Evolutionary conservation across 2,329 filamentous ascomycete genomes (phyloP).

Genomic region (Dactylonectria macrodidyma): DNA sequence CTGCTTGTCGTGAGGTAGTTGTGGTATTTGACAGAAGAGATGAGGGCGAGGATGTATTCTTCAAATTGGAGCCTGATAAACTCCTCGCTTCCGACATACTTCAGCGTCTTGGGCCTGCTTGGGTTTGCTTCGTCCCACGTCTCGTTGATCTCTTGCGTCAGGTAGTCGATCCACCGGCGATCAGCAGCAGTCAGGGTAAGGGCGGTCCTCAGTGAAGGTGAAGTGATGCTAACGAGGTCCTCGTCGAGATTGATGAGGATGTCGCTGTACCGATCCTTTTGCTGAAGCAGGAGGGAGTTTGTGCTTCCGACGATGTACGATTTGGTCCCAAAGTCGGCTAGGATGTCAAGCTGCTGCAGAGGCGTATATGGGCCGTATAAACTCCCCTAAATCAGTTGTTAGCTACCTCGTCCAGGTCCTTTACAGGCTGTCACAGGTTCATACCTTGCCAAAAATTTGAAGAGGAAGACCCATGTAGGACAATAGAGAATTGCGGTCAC

Average conservation of each 20-base stretch:
- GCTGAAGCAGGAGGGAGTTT: slow-evolving; percentile 92
- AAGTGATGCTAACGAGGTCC: slow-evolving; percentile 86
- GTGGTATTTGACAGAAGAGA: slow-evolving; percentile 92
- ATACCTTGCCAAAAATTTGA: slow-evolving; percentile 92
- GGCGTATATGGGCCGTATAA: slow-evolving; percentile 98
- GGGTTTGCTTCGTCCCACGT: slow-evolving; percentile 97
- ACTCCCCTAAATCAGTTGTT: slow-evolving; percentile 74
- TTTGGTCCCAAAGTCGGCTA: slow-evolving; percentile 94
- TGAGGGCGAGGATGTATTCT: slow-evolving; percentile 91
- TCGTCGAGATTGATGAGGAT: slow-evolving; percentile 97
- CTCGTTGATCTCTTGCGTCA: slow-evolving; percentile 93
- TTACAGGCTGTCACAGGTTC: not conserved
- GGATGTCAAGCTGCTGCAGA: slow-evolving; percentile 92
- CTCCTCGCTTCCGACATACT: slow-evolving; percentile 95
- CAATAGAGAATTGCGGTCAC: slow-evolving; percentile 90
- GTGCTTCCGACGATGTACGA: slow-evolving; percentile 98
- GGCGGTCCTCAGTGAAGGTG: slow-evolving; percentile 81
- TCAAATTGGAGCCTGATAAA: slow-evolving; percentile 98
- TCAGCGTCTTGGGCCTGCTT: slow-evolving; percentile 90
- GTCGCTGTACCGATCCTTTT: slow-evolving; percentile 96
- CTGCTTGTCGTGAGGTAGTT: slow-evolving; percentile 77
- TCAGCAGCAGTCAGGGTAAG: slow-evolving; percentile 88
- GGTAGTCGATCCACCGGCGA: slow-evolving; percentile 94
- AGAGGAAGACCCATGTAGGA: slow-evolving; percentile 95
- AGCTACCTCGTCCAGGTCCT: slow-evolving; percentile 17